Conservation (phyloP, 1,284 basidiomycete species). For the Apiotrichum veenhuisii region DNA sequence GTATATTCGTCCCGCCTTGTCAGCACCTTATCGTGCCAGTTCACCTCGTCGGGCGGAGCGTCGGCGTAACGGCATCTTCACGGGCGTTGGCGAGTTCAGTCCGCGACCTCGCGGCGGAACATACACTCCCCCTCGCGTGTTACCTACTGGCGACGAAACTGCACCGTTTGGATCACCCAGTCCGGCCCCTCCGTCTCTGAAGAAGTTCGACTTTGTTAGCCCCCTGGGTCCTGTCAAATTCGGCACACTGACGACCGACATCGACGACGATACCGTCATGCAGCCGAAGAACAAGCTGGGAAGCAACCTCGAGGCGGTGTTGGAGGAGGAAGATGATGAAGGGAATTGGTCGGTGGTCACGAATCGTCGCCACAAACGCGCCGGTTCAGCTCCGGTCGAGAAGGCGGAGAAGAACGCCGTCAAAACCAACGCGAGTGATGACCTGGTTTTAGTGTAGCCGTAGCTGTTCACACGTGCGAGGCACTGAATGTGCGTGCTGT, state of each 20-base stretch:
- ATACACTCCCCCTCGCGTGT: constrained; percentile 39
- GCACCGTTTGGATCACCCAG: constrained; percentile 23
- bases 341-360: constrained; percentile 15
- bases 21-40: constrained; percentile 28
- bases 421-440: constrained; percentile 4
- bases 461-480: not conserved
- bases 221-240: constrained; percentile 32
- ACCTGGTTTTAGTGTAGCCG: constrained; percentile 5
- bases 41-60: constrained; percentile 39
- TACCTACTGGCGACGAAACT: constrained; percentile 43
- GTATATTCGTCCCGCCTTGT: constrained; percentile 37
- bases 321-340: constrained; percentile 18
- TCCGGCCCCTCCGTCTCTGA: constrained; percentile 22
- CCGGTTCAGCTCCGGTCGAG: constrained; percentile 15
- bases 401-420: constrained; percentile 3
- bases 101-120: constrained; percentile 33
- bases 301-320: constrained; percentile 13
- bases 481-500: too few species aligned
- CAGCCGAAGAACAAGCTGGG: not conserved
- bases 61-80: constrained; percentile 24
- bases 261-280: constrained; percentile 15
- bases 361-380: constrained; percentile 7
- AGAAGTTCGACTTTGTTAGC: constrained; percentile 43
- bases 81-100: constrained; percentile 32
- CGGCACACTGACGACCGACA: not conserved